Base-by-base conservation (phyloP, 805 yeast genomes). In the Metschnikowia baotianmanensis region DNA sequence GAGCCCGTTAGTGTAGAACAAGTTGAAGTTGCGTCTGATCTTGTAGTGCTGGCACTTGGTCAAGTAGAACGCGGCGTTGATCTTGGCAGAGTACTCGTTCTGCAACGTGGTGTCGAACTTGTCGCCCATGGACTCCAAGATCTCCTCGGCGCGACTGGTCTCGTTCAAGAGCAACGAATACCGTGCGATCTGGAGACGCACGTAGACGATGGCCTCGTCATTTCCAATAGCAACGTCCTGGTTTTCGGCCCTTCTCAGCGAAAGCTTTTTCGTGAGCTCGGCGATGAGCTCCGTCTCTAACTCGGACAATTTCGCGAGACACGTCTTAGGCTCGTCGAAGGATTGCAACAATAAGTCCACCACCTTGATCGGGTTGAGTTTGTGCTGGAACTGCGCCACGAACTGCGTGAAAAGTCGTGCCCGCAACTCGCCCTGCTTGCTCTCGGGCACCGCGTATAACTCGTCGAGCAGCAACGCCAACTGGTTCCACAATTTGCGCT, bases 401-500 rank as follows among this genome's bases (percentile, higher is more conserved):
- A 93, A 89, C 47, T 77, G 77, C 42, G 80, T 78, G 62, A 77
- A 91, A 38, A 91, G 64, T 48, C 80, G 78, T 52, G 82, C 61
- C 51, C 91, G 77, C 42, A 86, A 63, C 7, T 38, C 37, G 23
- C 40, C 40, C 0, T 76, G 66, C 26, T 61, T 63, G 11, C 85
- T 71, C 20, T 69, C 70, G 7, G 78, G 72, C 41, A 72, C 69
- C 31, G 67, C 68, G 66, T 78, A 91, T 57, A 90, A 76, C 47
- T 73, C 74, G 25, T 68, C 69, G 42, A 93, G 69, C 6, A 78
- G 64, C 46, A 78, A 77, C 2, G 96, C 86, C 58, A 93, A 75
- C 69, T 93, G 98, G 67, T 84, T 95, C 97, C 97, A 93, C 59
- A 91, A 75, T 62, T 88, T 89, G 52, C 96, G 74, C 57, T 89